Evolutionary conservation across 2,329 filamentous ascomycete genomes (phyloP).

Genomic region (Penicillium sp.): DNA sequence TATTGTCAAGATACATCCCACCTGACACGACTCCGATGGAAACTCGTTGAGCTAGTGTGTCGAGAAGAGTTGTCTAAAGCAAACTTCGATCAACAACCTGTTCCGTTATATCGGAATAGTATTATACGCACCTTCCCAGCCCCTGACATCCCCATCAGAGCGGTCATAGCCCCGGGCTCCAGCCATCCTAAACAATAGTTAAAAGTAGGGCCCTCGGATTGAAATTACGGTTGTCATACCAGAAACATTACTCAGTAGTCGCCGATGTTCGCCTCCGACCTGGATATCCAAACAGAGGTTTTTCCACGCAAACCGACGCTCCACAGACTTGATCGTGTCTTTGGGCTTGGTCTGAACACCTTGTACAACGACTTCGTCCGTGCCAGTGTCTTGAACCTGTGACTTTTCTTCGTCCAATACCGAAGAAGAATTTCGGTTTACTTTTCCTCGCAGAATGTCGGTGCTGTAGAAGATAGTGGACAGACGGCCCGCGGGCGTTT

Average conservation of each 20-base stretch:
- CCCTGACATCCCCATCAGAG: slow-evolving; percentile 59
- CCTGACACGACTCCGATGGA: slow-evolving; percentile 62
- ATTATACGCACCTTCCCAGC: slow-evolving; percentile 47
- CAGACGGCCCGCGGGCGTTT: background rate
- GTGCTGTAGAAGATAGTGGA: background rate
- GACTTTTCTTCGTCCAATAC: background rate
- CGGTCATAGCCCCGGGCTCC: slow-evolving; percentile 48
- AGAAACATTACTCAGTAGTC: background rate
- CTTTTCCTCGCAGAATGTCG: background rate
- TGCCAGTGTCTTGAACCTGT: background rate
- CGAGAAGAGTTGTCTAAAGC: slow-evolving; percentile 50
- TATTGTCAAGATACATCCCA: slow-evolving; percentile 63
- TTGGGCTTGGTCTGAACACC: background rate
- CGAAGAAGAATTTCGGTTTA: background rate
- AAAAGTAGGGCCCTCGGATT: background rate
- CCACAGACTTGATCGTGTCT: background rate
- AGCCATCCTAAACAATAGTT: background rate
- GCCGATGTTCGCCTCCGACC: background rate
- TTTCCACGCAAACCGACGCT: background rate
- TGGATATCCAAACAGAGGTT: background rate
- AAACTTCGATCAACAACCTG: background rate
- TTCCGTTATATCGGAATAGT: background rate
- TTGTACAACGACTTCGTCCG: background rate
- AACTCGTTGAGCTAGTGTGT: slow-evolving; percentile 56
- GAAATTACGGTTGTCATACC: background rate